Percentiles rank a stretch among this genome's conserved stretches.
phyloP scores from a whole-genome alignment of 768 basidiomycete genomes.

The Cystofilobasidium macerans region DNA sequence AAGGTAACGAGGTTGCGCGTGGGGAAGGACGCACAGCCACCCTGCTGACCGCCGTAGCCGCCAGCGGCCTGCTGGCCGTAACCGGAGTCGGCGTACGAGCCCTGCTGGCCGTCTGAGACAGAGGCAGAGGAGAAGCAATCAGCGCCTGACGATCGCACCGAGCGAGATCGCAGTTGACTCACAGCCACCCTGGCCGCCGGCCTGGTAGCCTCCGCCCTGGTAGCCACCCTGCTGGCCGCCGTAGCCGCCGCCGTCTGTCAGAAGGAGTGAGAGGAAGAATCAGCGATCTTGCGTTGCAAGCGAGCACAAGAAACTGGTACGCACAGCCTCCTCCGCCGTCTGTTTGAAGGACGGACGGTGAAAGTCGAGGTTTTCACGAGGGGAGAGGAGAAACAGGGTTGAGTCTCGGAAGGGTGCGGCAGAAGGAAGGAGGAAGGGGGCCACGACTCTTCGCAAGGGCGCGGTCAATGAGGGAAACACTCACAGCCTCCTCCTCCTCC shows the following conservation, averaged over 20 bases:
- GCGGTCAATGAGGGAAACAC: not conserved
- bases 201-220: slow-evolving; percentile 16
- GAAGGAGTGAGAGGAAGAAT: no score
- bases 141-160: not conserved
- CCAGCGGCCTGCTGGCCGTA: slow-evolving; percentile 5
- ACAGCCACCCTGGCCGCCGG: slow-evolving; percentile 16
- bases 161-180: not conserved
- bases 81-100: not conserved
- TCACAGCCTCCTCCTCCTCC: slow-evolving; percentile 15
- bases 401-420: not conserved
- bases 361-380: not conserved
- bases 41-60: slow-evolving; percentile 8
- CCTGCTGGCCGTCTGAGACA: not conserved
- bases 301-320: not conserved
- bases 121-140: not conserved
- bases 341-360: not conserved
- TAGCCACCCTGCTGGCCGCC: slow-evolving; percentile 18
- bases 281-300: not conserved
- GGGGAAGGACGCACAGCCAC: not conserved
- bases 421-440: not conserved
- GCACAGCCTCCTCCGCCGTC: slow-evolving; percentile 1
- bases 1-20: not conserved
- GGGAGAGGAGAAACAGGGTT: not conserved
- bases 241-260: slow-evolving; percentile 25
- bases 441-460: not conserved